A percentile compares a stretch with the other conserved stretches of the same genome.
phyloP scores from a whole-genome alignment of 495 filamentous ascomycete genomes.

The Trichocladium uniseriatum region DNA sequence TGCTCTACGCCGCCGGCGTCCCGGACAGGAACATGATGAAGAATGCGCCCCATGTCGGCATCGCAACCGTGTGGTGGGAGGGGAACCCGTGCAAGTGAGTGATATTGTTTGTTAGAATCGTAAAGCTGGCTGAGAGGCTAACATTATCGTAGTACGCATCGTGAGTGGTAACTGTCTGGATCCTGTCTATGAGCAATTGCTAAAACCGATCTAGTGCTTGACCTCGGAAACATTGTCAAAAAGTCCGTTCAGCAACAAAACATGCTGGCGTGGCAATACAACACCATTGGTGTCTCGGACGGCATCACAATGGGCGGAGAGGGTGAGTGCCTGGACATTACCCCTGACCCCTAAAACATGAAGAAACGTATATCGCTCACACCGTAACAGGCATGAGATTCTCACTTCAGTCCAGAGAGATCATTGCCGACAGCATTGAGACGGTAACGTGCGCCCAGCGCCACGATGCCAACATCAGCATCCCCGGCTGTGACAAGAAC shows the following conservation, averaged over 20 bases:
- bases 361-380: constrained; percentile 1
- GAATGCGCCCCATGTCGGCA: constrained; percentile 80
- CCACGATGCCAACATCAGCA: constrained; percentile 90
- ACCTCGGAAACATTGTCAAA: constrained; percentile 86
- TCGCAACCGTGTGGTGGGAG: constrained; percentile 94
- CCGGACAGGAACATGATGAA: constrained; percentile 79
- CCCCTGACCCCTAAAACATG: constrained; percentile 1
- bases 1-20: constrained; percentile 92
- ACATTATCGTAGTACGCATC: constrained; percentile 33
- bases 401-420: constrained; percentile 87
- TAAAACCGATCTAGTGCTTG: constrained; percentile 51
- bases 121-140: not conserved
- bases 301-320: constrained; percentile 96
- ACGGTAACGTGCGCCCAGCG: constrained; percentile 79
- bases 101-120: not conserved
- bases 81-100: constrained; percentile 71
- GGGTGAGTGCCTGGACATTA: constrained; percentile 42
- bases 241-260: constrained; percentile 67
- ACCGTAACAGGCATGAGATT: constrained; percentile 76
- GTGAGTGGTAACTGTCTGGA: constrained; percentile 23
- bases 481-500: constrained; percentile 97
- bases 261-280: constrained; percentile 90
- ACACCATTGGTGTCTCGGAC: constrained; percentile 88
- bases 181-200: not conserved
- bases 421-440: constrained; percentile 94